Evolutionary conservation across 768 basidiomycete genomes (phyloP).

Genomic region (Phanerodontia chrysosporium): DNA sequence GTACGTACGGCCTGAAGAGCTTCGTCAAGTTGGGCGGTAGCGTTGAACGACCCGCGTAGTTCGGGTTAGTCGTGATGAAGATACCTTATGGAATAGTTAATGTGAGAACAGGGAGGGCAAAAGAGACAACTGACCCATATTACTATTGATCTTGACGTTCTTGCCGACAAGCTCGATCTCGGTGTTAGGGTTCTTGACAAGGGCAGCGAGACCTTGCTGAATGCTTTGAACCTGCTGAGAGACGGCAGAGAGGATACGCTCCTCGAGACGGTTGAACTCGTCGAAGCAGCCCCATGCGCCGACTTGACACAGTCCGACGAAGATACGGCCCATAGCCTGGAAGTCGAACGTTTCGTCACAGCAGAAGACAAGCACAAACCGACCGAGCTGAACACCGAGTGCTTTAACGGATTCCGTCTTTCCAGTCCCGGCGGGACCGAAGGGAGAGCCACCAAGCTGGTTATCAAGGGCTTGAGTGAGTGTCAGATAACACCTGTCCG

Average conservation of each 20-base stretch:
- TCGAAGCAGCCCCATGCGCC: slow-evolving; percentile 99
- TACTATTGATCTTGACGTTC: slow-evolving; percentile 86
- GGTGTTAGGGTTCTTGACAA: slow-evolving; percentile 77
- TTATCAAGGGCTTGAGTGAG: slow-evolving; percentile 93
- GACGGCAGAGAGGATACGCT: slow-evolving; percentile 95
- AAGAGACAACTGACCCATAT: slow-evolving; percentile 73
- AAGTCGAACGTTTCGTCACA: slow-evolving; percentile 99
- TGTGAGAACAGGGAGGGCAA: slow-evolving; percentile 9
- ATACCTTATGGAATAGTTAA: slow-evolving; percentile 67
- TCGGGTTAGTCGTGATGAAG: slow-evolving; percentile 98
- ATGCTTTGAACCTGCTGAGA: slow-evolving; percentile 99
- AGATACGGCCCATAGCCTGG: slow-evolving; percentile 99
- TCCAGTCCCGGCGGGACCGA: slow-evolving; percentile 97
- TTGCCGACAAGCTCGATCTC: slow-evolving; percentile 97
- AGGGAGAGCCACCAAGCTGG: slow-evolving; percentile 95
- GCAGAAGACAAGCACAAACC: slow-evolving; percentile 99
- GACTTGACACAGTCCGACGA: slow-evolving; percentile 97
- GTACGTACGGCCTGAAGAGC: slow-evolving; percentile 82
- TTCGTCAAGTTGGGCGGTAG: slow-evolving; percentile 87
- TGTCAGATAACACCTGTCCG: slow-evolving; percentile 94
- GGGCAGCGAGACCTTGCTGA: slow-evolving; percentile 86
- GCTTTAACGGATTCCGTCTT: slow-evolving; percentile 99
- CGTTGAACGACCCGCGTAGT: slow-evolving; percentile 95
- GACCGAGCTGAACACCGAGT: slow-evolving; percentile 92
- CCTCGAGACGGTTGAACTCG: slow-evolving; percentile 97